Evolutionary conservation across 2,329 filamentous ascomycete genomes (phyloP).

Genomic region (Neopestalotiopsis rosae): DNA sequence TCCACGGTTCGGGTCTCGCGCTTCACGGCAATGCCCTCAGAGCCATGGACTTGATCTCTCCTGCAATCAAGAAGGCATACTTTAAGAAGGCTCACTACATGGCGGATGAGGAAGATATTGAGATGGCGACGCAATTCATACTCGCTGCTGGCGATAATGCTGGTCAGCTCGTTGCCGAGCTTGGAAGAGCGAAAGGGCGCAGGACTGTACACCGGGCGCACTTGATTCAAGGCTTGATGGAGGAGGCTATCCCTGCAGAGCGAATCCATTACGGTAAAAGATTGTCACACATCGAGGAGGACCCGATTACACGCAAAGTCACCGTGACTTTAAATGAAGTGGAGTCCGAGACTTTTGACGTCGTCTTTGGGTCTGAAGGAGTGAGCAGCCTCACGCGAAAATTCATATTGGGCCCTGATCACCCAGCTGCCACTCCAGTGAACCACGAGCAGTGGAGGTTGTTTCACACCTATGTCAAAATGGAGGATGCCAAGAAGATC

Average conservation of each 20-base stretch:
- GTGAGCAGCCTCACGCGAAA: constrained; percentile 16
- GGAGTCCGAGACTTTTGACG: constrained; percentile 14
- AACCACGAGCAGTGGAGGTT: constrained; percentile 20
- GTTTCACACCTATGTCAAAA: constrained; percentile 18
- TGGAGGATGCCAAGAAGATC: constrained; percentile 20
- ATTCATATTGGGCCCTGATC: constrained; percentile 17
- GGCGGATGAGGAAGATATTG: constrained; percentile 23
- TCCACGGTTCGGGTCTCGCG: constrained; percentile 23
- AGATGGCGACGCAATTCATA: constrained; percentile 26
- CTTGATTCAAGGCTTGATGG: constrained; percentile 23
- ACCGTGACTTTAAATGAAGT: constrained; percentile 14
- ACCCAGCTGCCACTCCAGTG: constrained; percentile 17
- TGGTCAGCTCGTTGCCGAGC: constrained; percentile 23
- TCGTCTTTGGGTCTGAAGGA: constrained; percentile 20
- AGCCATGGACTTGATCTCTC: constrained; percentile 23
- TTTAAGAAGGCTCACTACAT: constrained; percentile 26
- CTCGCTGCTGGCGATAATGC: constrained; percentile 19
- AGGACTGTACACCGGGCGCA: constrained; percentile 24
- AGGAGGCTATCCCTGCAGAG: constrained; percentile 16
- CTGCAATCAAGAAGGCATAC: constrained; percentile 23
- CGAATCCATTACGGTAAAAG: constrained; percentile 15
- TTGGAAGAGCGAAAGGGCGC: constrained; percentile 22
- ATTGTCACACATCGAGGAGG: neutral
- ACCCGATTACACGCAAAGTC: neutral
- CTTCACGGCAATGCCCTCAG: constrained; percentile 25